These are phyloP conservation scores for Dalbergia cochinchinensis DNA, from an alignment of 306 rosid species.

Conservation along the genomic window DNA sequence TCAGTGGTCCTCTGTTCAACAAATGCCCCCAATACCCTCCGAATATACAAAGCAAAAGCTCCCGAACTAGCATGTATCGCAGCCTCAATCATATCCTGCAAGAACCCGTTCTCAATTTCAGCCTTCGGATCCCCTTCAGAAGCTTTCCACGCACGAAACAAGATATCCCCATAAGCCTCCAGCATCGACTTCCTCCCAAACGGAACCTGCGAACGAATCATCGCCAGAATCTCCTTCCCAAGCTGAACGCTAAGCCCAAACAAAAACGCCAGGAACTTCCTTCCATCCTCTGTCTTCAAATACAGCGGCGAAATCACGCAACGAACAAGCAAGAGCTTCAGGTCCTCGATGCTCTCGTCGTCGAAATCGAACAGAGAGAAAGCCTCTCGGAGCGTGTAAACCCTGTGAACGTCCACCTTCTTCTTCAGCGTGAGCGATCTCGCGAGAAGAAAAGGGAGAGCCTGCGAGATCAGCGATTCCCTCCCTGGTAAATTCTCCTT, in stretches of 20 bases:
- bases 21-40: slow-evolving; percentile 83
- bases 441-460: slow-evolving; percentile 73
- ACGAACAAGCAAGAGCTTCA: slow-evolving; percentile 72
- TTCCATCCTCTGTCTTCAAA: slow-evolving; percentile 84
- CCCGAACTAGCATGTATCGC: slow-evolving; percentile 67
- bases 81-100: slow-evolving; percentile 83
- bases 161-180: slow-evolving; percentile 81
- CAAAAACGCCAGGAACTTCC: slow-evolving; percentile 72
- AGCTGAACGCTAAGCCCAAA: slow-evolving; percentile 76
- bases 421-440: slow-evolving; percentile 70
- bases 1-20: slow-evolving; percentile 82
- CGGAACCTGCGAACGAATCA: slow-evolving; percentile 87
- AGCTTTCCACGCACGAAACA: slow-evolving; percentile 90
- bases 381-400: slow-evolving; percentile 78
- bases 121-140: slow-evolving; percentile 54
- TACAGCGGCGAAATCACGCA: slow-evolving; percentile 79
- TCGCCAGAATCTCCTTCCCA: slow-evolving; percentile 76
- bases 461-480: slow-evolving; percentile 80
- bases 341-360: slow-evolving; percentile 81
- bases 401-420: slow-evolving; percentile 87
- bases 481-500: slow-evolving; percentile 68
- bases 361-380: slow-evolving; percentile 77
- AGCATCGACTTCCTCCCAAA: slow-evolving; percentile 90
- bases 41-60: slow-evolving; percentile 70
- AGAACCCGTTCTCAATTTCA: slow-evolving; percentile 74